These are phyloP conservation scores for Naganishia liquefaciens DNA, from an alignment of 1,284 basidiomycete genomes.

Conservation along the genomic window DNA sequence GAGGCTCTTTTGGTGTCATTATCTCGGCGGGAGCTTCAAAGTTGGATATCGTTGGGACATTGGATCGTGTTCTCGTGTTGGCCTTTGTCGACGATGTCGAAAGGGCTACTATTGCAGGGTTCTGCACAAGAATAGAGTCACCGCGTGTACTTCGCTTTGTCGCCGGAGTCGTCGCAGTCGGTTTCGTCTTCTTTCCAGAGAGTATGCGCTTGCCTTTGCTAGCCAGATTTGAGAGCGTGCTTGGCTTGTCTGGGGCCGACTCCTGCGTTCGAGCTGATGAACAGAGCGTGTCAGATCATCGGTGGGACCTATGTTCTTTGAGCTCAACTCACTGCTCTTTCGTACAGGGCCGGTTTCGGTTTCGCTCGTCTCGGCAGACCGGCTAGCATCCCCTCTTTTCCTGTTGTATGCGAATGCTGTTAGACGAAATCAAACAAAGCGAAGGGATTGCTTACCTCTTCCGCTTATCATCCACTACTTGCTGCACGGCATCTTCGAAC, in stretches of 20 bases:
- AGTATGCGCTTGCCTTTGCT: constrained; percentile 26
- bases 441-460: constrained; percentile 2
- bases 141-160: constrained; percentile 15
- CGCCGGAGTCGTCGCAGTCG: constrained; percentile 4
- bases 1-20: constrained; percentile 39
- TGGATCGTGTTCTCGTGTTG: constrained; percentile 7
- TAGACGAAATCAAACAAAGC: background rate
- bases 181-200: constrained; percentile 8
- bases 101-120: background rate
- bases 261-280: constrained; percentile 7
- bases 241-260: constrained; percentile 1
- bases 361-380: constrained; percentile 20
- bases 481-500: constrained; percentile 32
- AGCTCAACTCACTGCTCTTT: constrained; percentile 15
- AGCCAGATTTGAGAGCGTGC: constrained; percentile 5
- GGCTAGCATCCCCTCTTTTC: constrained; percentile 17
- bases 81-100: constrained; percentile 14
- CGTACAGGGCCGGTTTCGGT: constrained; percentile 25
- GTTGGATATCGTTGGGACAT: constrained; percentile 18
- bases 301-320: background rate
- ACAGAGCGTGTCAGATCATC: background rate
- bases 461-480: constrained; percentile 25
- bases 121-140: constrained; percentile 12
- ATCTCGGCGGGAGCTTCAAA: constrained; percentile 49
- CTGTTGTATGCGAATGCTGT: background rate